Conservation (phyloP, 202 grass and related monocot genomes). For the Digitaria exilis region DNA sequence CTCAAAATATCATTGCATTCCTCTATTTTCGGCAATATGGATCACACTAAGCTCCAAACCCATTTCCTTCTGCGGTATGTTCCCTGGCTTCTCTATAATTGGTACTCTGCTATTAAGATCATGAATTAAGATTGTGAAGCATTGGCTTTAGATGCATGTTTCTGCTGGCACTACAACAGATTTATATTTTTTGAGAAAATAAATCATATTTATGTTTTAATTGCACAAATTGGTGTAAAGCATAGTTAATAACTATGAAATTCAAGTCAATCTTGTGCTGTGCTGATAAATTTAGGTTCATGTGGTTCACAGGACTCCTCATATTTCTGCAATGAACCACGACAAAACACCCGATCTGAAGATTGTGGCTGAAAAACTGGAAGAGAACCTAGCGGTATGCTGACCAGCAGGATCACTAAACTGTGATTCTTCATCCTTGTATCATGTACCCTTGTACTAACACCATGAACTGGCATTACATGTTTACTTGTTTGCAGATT, state of each 20-base stretch:
- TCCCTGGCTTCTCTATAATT: not conserved
- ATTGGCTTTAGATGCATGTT: not conserved
- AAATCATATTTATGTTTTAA: too few species aligned
- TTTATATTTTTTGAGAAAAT: too few species aligned
- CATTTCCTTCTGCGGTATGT: conserved; percentile 63
- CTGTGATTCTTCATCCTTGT: too few species aligned
- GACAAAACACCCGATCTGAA: conserved; percentile 76
- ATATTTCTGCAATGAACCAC: conserved; percentile 80
- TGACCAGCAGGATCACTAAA: too few species aligned
- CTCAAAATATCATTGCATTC: conserved; percentile 66
- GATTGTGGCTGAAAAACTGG: conserved; percentile 60
- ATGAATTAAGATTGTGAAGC: conserved; percentile 9
- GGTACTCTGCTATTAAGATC: not conserved
- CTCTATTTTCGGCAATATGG: conserved; percentile 52
- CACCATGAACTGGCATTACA: not conserved
- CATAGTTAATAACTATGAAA: not conserved
- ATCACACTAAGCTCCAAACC: conserved; percentile 59
- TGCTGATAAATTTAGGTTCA: not conserved
- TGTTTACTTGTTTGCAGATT: conserved; percentile 39
- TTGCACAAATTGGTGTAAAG: not conserved
- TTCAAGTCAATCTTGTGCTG: not conserved
- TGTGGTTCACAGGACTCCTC: conserved; percentile 52
- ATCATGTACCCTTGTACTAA: too few species aligned
- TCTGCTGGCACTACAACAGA: not conserved
- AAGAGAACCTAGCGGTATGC: conserved; percentile 61